These are phyloP conservation scores for Botryotinia globosa DNA, from an alignment of 2,329 filamentous ascomycete species.

Conservation along the genomic window DNA sequence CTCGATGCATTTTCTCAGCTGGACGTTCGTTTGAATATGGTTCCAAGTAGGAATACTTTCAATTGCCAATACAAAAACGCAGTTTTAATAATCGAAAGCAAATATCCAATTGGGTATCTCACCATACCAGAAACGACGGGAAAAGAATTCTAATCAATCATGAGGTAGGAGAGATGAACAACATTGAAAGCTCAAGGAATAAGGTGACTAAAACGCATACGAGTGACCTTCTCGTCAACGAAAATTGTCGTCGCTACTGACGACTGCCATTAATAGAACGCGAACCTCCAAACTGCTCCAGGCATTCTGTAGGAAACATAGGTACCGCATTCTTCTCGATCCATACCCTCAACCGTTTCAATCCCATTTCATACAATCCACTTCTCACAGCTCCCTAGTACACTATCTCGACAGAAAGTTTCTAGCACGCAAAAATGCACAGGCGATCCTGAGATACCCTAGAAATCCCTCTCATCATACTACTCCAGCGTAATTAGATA, in stretches of 20 bases:
- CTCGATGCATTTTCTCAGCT: neutral
- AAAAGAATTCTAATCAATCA: neutral
- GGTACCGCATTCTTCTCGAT: neutral
- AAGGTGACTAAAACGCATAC: neutral
- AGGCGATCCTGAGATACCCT: neutral
- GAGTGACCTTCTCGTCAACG: neutral
- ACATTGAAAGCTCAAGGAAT: neutral
- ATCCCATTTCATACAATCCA: neutral
- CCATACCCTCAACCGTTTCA: neutral
- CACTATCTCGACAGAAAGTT: neutral
- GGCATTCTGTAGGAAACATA: neutral
- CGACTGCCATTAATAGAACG: neutral
- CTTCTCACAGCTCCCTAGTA: rapidly evolving
- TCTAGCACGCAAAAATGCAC: neutral
- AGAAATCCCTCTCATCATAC: neutral
- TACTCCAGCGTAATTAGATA: neutral
- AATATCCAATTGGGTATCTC: neutral
- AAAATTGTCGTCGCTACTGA: neutral
- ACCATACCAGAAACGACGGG: neutral
- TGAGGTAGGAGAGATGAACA: neutral
- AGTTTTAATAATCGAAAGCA: neutral
- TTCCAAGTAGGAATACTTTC: neutral
- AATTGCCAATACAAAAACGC: rapidly evolving
- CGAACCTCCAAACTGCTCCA: neutral
- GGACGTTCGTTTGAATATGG: neutral